Evolutionary conservation across 2,329 filamentous ascomycete genomes (phyloP), one percentile per base, ranked within the genome.

Genomic region (Xylaria hypoxylon): DNA sequence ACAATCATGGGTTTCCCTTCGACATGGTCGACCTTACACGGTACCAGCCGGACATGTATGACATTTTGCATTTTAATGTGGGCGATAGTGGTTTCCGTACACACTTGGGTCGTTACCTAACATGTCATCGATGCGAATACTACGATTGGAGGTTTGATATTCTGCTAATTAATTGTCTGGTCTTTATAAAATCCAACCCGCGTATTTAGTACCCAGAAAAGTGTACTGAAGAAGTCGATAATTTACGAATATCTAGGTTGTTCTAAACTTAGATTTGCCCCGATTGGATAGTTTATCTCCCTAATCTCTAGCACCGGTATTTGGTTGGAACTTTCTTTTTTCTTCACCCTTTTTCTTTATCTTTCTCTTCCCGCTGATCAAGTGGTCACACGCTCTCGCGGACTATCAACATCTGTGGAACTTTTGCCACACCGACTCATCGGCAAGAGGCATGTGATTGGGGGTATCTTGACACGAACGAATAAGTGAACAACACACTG

Each of bases 1-100:
- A 68, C 19, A 50, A 22, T 40, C 22, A 45, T 47, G 38, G 22
- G 26, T n/a, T 22, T 45, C 19, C 8, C 22, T 47, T 38, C 15
- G 24, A 58, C 15, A 24, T 15, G 28, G 45, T 11, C 24, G 35
- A 51, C 38, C 50, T 60, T 24, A 44, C 42, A 47, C 40, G 24
- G 26, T 53, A 26, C 48, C 2, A 15, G 26, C 31, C 15, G 4
- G 42, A n/a, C 8, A 44, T 35, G 50, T 26, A 48, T 38, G 42
- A 33, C n/a, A 48, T 53, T 40, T 40, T 31, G 38, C n/a, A 15
- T 24, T 48, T 35, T 28, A 31, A 19, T 33, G 40, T 51, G 45
- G 42, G 44, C n/a, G 26, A 47, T 24, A 35, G 44, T 17, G 15
- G n/a, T 65, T 38, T 17, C 33, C 22, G n/a, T n/a, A 33, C 4